A percentile compares a stretch with the other conserved stretches of the same genome.
These are phyloP conservation scores for Globomyces sp. DNA, from an alignment of 371 early-diverging fungal species.

Conservation along the genomic window DNA sequence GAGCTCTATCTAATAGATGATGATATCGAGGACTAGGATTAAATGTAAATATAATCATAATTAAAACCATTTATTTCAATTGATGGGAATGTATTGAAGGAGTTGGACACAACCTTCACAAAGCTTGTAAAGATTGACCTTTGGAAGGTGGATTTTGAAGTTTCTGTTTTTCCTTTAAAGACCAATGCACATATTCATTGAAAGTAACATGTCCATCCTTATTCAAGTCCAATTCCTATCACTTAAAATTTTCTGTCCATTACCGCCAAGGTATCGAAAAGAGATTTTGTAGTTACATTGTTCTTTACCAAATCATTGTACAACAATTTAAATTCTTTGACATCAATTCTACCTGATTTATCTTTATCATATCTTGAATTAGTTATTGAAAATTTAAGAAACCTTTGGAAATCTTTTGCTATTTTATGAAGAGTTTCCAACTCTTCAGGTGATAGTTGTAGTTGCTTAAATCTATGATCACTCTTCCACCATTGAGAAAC, in stretches of 20 bases:
- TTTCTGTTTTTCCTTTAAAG: constrained; percentile 1
- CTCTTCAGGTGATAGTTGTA: constrained; percentile 28
- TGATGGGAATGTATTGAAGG: too few relatives aligned
- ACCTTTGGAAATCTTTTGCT: constrained; percentile 32
- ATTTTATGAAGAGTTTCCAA: constrained; percentile 26
- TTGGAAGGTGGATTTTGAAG: too few relatives aligned
- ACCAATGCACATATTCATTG: constrained; percentile 41
- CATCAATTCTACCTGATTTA: constrained; percentile 33
- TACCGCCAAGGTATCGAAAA: constrained; percentile 31
- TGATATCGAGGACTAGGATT: not conserved
- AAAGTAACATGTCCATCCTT: constrained; percentile 41
- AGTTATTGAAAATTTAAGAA: not conserved
- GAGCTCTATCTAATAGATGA: constrained; percentile 9
- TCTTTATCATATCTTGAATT: constrained; percentile 34
- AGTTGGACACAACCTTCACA: too few relatives aligned
- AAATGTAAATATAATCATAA: too few relatives aligned
- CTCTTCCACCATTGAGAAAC: constrained; percentile 42
- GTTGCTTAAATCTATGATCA: constrained; percentile 33
- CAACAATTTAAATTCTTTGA: constrained; percentile 34
- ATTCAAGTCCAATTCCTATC: constrained; percentile 36
- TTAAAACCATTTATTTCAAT: too few relatives aligned
- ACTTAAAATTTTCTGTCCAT: not conserved
- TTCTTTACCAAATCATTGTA: constrained; percentile 34
- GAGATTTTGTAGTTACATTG: constrained; percentile 27
- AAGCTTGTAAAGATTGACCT: too few relatives aligned